Evolutionary conservation across 257 asterid species (phyloP), one percentile per base, ranked within the genome.

Genomic region (Primulina tabacum): DNA sequence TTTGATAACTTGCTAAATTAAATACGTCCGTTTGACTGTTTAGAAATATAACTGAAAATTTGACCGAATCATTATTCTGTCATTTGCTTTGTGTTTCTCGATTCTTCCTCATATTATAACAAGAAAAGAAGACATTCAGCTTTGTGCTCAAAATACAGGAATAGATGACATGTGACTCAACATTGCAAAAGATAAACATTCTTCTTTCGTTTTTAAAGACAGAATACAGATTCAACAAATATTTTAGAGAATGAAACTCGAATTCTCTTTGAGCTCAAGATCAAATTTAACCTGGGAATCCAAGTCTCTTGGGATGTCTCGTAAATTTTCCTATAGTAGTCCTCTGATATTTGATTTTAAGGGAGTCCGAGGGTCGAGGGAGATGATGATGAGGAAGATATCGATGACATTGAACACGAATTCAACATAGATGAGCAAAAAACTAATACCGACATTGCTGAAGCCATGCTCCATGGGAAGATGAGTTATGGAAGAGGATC

Each of bases 331-430:
- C 59, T 60, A 28, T 16, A 30, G 0, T 4, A 60, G 17, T 35
- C 60, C 32, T 65, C 43, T 67, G 17, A 70, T 57, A 29, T 53
- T 40, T 62, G 75, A 55, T 37, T 38, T 75, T 77, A 74, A 92
- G 98, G 98, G 84, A 83, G 98, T 75, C 88, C 95, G 37, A 87
- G 97, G 85, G 98, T 92, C 73, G 94, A 89, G 62, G 98, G 98
- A 73, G 98, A 92, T 65, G 98, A 92, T 8, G 98, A 92, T 7
- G 98, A 92, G 80, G 98, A 92, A 80, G 98, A 92, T 38, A 79
- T 87, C 7, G 97, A 92, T 37, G 98, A 92, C 79, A 92, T 92
- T 52, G 98, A 92, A 68, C 92, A 92, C n/a, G 97, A 92, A 80
- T 92, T 90, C 82, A 92, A 87, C 78, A 85, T 90, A 4, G 89